These are phyloP conservation scores for Pythium utonaiense DNA, from an alignment of 352 stramenopile species.

Conservation along the genomic window DNA sequence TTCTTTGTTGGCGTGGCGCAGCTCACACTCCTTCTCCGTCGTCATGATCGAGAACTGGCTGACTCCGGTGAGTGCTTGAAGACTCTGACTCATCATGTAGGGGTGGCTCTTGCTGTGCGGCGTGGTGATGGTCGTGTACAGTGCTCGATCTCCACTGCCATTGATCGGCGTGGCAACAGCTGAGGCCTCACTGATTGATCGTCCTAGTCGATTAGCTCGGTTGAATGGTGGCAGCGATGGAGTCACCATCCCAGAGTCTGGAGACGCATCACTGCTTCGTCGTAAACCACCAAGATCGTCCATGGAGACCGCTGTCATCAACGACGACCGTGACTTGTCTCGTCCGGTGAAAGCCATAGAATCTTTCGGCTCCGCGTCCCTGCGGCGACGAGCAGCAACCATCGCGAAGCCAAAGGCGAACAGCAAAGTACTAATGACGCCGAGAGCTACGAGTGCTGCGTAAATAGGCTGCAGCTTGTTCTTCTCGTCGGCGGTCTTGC, in stretches of 20 bases:
- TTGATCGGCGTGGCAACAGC: conserved; percentile 2
- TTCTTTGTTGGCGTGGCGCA: conserved; percentile 10
- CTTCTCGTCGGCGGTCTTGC: neutral
- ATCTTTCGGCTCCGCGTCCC: neutral
- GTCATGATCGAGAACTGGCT: conserved; percentile 17
- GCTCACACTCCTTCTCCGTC: conserved; percentile 1
- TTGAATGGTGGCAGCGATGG: conserved; percentile 11
- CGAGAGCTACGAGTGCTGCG: conserved; percentile 10
- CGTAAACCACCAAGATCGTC: conserved; percentile 6
- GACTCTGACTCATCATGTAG: conserved; percentile 31
- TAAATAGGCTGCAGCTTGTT: conserved; percentile 2
- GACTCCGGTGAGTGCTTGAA: conserved; percentile 26
- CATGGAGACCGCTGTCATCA: neutral
- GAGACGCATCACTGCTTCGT: neutral
- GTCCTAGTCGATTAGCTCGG: neutral
- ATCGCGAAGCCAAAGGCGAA: conserved; percentile 5
- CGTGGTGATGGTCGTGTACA: conserved; percentile 18
- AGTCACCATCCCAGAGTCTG: neutral
- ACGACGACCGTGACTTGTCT: conserved; percentile 4
- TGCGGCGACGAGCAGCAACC: conserved; percentile 1
- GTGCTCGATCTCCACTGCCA: neutral
- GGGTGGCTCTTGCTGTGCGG: conserved; percentile 3
- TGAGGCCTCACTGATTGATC: neutral
- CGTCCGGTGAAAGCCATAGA: neutral
- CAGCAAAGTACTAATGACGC: conserved; percentile 1